Base-by-base conservation (phyloP, 2,329 filamentous ascomycete genomes). In the Diplocarpon mali region DNA sequence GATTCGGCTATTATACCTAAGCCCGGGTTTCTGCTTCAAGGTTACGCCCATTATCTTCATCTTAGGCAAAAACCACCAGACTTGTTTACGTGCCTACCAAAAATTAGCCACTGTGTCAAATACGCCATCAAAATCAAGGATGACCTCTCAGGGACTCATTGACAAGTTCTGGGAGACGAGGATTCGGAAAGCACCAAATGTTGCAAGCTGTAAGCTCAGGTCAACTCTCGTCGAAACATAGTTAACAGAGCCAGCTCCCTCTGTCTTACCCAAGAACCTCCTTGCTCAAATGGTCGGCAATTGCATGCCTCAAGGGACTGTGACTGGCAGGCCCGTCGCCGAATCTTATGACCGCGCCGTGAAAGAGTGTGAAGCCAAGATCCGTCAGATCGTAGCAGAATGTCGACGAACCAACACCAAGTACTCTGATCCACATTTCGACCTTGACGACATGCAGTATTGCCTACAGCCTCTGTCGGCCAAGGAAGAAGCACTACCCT, bases 401-500 rank as follows among this genome's bases (percentile, higher is more conserved):
- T 93, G 86, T 60, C 71, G 78, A 16, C 74, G 84, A 8, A 69
- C 87, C 46, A 94, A 94, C 63, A 82, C 87, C 57, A 90, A 87
- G 63, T 95, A 93, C 60, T 75, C 82, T 13, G 86, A 93, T 59
- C 76, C 80, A n/a, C 79, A 92, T 61, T 94, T 94, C 59, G 83
- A 94, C 60, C 78, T 94, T 41, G 86, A 92, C 31, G 64, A 66
- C n/a, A 63, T 60, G 5, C 65, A 67, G 35, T 70, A 77, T 55
- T 76, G 70, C 66, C 42, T 48, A 4, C 37, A 29, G 4, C 14
- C 17, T 2, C 14, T 35, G 9, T 30, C 29, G 8, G 8, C 29
- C n/a, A n/a, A n/a, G n/a, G n/a, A n/a, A n/a, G n/a, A n/a, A n/a
- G n/a, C n/a, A n/a, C n/a, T n/a, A n/a, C n/a, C n/a, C n/a, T n/a